A percentile compares a stretch with the other conserved stretches of the same genome.
Conservation (phyloP, 1,284 basidiomycete species). For the Apiotrichum siamense region DNA sequence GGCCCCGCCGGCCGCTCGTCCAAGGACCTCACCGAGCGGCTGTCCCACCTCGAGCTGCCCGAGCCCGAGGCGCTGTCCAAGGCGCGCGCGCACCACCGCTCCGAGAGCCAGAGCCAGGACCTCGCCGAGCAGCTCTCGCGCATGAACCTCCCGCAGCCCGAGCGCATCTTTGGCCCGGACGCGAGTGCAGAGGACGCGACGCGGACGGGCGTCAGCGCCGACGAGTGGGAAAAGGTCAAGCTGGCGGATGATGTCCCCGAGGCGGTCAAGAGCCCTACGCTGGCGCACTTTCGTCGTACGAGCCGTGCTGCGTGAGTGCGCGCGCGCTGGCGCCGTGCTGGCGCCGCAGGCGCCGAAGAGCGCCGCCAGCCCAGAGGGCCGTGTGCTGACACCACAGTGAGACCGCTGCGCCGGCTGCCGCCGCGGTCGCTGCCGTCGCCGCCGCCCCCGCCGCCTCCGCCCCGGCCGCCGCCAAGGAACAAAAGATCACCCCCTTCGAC, state of each 20-base stretch:
- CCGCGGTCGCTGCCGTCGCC: slow-evolving; percentile 2
- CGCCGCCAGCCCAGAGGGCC: not conserved
- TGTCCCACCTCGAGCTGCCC: slow-evolving; percentile 34
- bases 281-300: slow-evolving; percentile 41
- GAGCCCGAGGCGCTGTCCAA: slow-evolving; percentile 44
- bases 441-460: not conserved
- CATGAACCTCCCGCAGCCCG: slow-evolving; percentile 48
- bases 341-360: too few species aligned
- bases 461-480: slow-evolving; percentile 50
- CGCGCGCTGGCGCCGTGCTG: not conserved
- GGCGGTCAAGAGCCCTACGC: slow-evolving; percentile 41
- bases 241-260: slow-evolving; percentile 45
- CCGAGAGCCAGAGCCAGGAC: slow-evolving; percentile 45
- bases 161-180: slow-evolving; percentile 45
- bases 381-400: not conserved
- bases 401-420: slow-evolving; percentile 14
- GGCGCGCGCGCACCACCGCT: slow-evolving; percentile 31
- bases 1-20: not conserved
- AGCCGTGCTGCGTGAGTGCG: slow-evolving; percentile 4
- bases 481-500: slow-evolving; percentile 96
- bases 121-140: slow-evolving; percentile 34
- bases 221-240: slow-evolving; percentile 46
- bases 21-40: slow-evolving; percentile 17
- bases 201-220: slow-evolving; percentile 38
- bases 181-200: slow-evolving; percentile 21